Evolutionary conservation across 2,329 filamentous ascomycete genomes (phyloP).

Genomic region (Penicillium sp.): DNA sequence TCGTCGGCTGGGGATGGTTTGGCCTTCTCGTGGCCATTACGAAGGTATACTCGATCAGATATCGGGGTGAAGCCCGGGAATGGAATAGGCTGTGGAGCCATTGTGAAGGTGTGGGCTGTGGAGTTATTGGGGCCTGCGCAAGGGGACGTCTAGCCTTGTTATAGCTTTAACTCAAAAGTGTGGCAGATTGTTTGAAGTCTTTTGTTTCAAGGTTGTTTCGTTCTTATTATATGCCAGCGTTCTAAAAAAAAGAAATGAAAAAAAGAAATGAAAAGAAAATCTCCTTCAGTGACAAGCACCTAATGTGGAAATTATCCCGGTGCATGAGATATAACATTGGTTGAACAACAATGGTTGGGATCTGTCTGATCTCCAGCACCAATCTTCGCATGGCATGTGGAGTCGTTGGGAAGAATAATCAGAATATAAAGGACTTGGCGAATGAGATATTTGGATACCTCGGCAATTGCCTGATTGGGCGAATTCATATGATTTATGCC

Average conservation of each 20-base stretch:
- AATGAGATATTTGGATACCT: neutral
- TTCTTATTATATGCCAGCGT: neutral
- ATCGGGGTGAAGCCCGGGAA: constrained; percentile 51
- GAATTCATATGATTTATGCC: neutral
- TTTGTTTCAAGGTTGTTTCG: too few species aligned
- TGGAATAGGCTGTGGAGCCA: constrained; percentile 21
- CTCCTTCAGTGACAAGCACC: neutral
- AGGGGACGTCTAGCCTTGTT: neutral
- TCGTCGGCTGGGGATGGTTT: constrained; percentile 31
- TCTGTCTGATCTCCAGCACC: neutral
- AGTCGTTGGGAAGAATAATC: constrained; percentile 2
- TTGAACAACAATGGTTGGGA: constrained; percentile 7
- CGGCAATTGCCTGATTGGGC: constrained; percentile 1
- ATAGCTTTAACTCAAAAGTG: neutral
- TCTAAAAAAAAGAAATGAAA: neutral
- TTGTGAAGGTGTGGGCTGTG: constrained; percentile 2
- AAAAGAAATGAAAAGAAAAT: neutral
- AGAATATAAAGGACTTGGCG: neutral
- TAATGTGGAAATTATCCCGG: neutral
- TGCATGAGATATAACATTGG: neutral
- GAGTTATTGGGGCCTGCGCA: neutral
- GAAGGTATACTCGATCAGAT: constrained; percentile 51
- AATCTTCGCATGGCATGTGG: constrained; percentile 1
- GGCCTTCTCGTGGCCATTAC: constrained; percentile 25
- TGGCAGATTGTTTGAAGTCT: neutral